Percentiles rank a stretch among this genome's conserved stretches.
Conservation (phyloP, 805 yeast genomes). For the Spathaspora hagerdaliae region DNA sequence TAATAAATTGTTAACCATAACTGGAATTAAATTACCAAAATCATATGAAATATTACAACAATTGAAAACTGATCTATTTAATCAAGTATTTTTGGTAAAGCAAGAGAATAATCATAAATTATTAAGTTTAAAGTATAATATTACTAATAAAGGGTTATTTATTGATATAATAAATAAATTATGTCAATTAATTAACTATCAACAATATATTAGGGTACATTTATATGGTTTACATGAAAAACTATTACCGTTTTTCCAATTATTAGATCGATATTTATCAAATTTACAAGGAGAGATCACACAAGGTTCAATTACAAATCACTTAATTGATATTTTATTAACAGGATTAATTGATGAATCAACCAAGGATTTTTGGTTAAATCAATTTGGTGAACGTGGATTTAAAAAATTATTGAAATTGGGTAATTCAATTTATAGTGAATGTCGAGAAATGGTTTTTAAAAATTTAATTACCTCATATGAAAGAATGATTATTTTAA, state of each 20-base stretch:
- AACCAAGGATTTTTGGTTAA: slow-evolving; percentile 56
- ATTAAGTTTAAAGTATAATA: slow-evolving; percentile 11
- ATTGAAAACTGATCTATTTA: slow-evolving; percentile 17
- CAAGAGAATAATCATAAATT: slow-evolving; percentile 9
- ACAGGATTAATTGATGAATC: slow-evolving; percentile 52
- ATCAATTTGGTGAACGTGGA: slow-evolving; percentile 66
- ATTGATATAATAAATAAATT: slow-evolving; percentile 19
- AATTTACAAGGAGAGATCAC: slow-evolving; percentile 26
- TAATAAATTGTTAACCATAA: slow-evolving; percentile 26
- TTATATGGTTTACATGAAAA: slow-evolving; percentile 16
- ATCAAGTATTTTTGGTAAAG: slow-evolving; percentile 22
- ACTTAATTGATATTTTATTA: slow-evolving; percentile 14
- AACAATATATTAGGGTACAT: slow-evolving; percentile 20
- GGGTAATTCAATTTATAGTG: slow-evolving; percentile 50
- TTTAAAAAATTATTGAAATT: slow-evolving; percentile 49
- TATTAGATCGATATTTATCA: slow-evolving; percentile 29
- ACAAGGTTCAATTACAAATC: slow-evolving; percentile 1
- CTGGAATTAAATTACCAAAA: slow-evolving; percentile 19
- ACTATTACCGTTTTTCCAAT: slow-evolving; percentile 19
- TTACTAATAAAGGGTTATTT: slow-evolving; percentile 12
- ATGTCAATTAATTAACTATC: slow-evolving; percentile 23
- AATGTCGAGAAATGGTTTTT: slow-evolving; percentile 43
- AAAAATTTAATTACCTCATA: slow-evolving; percentile 50
- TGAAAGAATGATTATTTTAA: slow-evolving; percentile 49
- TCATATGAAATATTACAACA: slow-evolving; percentile 8